Conservation (phyloP, 441 rosid species). For the Erodium chrysanthum region DNA sequence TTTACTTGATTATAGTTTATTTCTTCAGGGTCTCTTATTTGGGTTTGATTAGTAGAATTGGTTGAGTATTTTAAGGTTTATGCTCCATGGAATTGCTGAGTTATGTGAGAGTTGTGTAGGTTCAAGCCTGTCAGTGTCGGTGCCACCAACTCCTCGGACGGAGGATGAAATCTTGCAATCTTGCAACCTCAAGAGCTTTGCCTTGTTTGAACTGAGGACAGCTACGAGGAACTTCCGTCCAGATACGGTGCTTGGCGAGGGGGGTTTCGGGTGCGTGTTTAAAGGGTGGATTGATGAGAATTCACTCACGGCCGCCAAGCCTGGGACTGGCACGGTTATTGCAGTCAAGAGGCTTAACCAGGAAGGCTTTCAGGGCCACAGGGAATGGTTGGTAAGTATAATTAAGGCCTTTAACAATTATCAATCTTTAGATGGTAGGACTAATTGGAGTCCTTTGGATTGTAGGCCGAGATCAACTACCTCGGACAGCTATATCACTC, state of each 20-base stretch:
- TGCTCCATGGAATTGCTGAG: neutral
- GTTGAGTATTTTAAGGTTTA: neutral
- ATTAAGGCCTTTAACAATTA: no score
- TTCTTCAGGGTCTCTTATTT: neutral
- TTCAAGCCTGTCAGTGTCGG: conserved; percentile 23
- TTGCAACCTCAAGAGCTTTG: conserved; percentile 59
- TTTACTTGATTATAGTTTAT: neutral
- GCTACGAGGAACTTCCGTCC: conserved; percentile 84
- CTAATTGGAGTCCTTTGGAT: no score
- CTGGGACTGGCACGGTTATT: conserved; percentile 44
- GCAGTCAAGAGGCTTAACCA: conserved; percentile 7
- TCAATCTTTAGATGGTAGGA: no score
- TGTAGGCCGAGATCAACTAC: conserved; percentile 52
- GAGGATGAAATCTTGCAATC: conserved; percentile 82
- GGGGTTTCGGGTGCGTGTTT: conserved; percentile 77
- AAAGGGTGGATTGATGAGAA: conserved; percentile 27
- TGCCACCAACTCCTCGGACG: conserved; percentile 51
- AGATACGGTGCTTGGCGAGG: conserved; percentile 83
- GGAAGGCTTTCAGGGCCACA: conserved; percentile 3
- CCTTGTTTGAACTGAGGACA: conserved; percentile 45
- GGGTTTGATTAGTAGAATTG: neutral
- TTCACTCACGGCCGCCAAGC: conserved; percentile 52
- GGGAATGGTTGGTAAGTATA: conserved; percentile 2
- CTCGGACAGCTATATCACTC: conserved; percentile 55
- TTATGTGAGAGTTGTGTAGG: neutral